Conservation (phyloP, 2,329 filamentous ascomycete genomes). For the Colletotrichum eleusines region DNA sequence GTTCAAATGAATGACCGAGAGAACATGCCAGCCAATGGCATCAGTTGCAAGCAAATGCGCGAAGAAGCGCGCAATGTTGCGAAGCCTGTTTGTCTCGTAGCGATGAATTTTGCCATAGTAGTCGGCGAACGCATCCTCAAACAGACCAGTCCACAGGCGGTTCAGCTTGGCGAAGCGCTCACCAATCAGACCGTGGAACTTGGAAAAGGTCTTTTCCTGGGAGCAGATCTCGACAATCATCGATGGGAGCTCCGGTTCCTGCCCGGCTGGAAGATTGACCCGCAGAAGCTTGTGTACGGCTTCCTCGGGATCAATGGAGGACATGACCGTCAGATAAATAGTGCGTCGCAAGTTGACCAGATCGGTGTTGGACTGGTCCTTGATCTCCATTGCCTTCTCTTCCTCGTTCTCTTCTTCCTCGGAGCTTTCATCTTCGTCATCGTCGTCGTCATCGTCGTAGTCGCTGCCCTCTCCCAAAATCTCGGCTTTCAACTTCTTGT, state of each 20-base stretch:
- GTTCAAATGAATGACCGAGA: constrained; percentile 88
- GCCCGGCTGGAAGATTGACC: constrained; percentile 86
- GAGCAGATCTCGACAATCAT: constrained; percentile 99
- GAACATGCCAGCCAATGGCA: constrained; percentile 90
- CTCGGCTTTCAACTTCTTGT: constrained; percentile 90
- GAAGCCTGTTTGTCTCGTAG: constrained; percentile 93
- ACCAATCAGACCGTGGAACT: constrained; percentile 95
- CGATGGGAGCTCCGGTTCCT: constrained; percentile 90
- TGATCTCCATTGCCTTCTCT: constrained; percentile 90
- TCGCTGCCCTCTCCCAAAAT: constrained; percentile 95
- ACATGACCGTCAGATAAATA: constrained; percentile 98
- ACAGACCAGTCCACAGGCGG: constrained; percentile 91
- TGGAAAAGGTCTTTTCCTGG: constrained; percentile 96
- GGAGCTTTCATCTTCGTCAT: constrained; percentile 77
- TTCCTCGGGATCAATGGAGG: constrained; percentile 95
- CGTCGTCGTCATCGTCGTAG: constrained; percentile 74
- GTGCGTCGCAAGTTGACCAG: constrained; percentile 92
- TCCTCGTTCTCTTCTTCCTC: constrained; percentile 81
- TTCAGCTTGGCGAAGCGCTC: constrained; percentile 98
- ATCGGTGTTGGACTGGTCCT: constrained; percentile 97
- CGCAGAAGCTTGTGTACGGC: constrained; percentile 97
- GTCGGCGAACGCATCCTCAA: constrained; percentile 88
- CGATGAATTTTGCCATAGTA: constrained; percentile 99
- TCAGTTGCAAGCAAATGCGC: constrained; percentile 90
- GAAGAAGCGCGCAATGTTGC: constrained; percentile 96